Base-by-base conservation (phyloP, 2,329 filamentous ascomycete genomes). In the Purpureocillium takamizusanense region DNA sequence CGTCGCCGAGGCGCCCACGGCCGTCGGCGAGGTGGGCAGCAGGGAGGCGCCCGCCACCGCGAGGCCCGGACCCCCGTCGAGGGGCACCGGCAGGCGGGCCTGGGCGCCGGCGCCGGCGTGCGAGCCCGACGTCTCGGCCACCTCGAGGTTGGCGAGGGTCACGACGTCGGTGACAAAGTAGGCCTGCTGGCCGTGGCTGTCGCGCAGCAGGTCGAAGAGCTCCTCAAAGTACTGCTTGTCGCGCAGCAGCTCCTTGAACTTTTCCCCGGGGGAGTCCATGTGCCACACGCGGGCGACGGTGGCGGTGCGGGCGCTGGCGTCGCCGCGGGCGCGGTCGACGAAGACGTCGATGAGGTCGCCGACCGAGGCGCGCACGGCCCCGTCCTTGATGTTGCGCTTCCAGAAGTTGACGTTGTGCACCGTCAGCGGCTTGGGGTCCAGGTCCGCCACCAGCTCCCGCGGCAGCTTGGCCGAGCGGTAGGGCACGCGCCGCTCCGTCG, bases 151-250 rank as follows among this genome's bases (percentile, higher is more conserved):
- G 4, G 46, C 42, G 27, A 54, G 45, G 2, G 51, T 53, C 27
- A 55, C 51, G 1, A 55, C 48, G 16, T 54, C 52, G 12, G 51
- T 51, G 39, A 55, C 17, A 33, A 55, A 55, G 39, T 55, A 55
- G n/a, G 44, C 52, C 15, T 46, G 42, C 23, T 50, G 44, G 36
- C 44, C 50, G 34, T 47, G 42, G 35, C 46, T 51, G 11, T 38
- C 38, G 25, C 42, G 43, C n/a, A 55, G 43, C 28, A 55, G 37
- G 16, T 47, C 45, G 35, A 55, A 51, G 4, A 54, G 41, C 44
- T 55, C 52, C 15, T 54, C 50, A 13, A 53, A 53, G 31, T 53
- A 55, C 31, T 46, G 34, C 34, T 44, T 46, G 42, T 54, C 41
- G 27, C 44, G 42, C 14, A 54, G 44, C 15, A 55, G 47, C 23